phyloP scores from a whole-genome alignment of 495 filamentous ascomycete species.

The Neurospora sp. region DNA sequence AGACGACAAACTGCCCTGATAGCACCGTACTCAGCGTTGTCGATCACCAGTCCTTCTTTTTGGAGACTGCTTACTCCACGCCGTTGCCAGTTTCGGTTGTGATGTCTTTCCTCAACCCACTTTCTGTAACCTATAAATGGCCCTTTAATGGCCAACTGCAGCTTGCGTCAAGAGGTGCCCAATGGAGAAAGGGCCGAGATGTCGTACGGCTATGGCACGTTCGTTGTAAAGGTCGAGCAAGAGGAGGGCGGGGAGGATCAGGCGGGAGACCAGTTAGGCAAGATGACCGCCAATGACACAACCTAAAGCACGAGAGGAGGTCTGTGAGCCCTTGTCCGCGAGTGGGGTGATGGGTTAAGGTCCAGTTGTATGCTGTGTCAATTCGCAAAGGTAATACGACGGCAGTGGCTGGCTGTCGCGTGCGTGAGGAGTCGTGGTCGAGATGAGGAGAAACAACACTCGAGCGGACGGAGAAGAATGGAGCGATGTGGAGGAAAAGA shows the following conservation, averaged over 20 bases:
- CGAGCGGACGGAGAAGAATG: not conserved
- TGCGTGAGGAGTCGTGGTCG: not conserved
- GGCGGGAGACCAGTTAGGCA: not conserved
- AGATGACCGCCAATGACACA: slow-evolving; percentile 15
- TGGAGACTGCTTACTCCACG: not conserved
- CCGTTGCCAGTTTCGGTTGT: not conserved
- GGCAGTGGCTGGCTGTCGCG: not conserved
- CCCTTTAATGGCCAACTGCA: not conserved
- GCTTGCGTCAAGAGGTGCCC: not conserved
- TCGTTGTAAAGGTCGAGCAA: not conserved
- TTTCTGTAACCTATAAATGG: not conserved
- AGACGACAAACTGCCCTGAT: not conserved
- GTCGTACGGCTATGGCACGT: not conserved
- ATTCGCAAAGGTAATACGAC: not conserved
- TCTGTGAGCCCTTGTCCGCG: slow-evolving; percentile 1
- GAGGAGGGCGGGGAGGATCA: slow-evolving; percentile 3
- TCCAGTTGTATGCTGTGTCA: not conserved
- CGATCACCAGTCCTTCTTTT: not conserved
- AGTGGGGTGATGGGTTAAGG: not conserved
- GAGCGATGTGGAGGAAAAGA: not conserved
- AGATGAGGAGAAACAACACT: not conserved
- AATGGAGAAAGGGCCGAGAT: not conserved
- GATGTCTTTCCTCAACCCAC: not conserved
- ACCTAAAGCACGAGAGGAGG: slow-evolving; percentile 8
- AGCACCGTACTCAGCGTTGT: not conserved